Conservation (phyloP, 495 filamentous ascomycete genomes). For the Podospora anserina region DNA sequence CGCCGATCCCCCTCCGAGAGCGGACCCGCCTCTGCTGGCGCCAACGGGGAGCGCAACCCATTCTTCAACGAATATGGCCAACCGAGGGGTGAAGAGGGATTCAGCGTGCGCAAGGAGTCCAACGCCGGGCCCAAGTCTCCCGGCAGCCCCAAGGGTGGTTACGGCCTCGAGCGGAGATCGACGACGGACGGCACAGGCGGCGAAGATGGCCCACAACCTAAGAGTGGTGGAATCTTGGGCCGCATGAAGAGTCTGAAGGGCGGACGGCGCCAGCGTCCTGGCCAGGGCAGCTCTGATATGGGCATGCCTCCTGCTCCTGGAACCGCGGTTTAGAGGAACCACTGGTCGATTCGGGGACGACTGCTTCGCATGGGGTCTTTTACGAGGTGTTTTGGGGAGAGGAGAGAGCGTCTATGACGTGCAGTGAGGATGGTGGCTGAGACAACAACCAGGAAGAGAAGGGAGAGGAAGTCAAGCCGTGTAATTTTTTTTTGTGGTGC, state of each 20-base stretch:
- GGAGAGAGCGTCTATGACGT: background rate
- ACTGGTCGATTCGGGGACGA: conserved; percentile 10
- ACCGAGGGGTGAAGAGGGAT: conserved; percentile 39
- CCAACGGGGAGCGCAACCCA: conserved; percentile 65
- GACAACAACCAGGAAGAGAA: background rate
- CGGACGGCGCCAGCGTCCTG: conserved; percentile 39
- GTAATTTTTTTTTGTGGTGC: background rate
- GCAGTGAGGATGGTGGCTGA: background rate
- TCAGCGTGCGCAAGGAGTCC: conserved; percentile 41
- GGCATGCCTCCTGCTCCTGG: conserved; percentile 24
- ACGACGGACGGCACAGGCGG: conserved; percentile 60
- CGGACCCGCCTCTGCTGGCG: conserved; percentile 63
- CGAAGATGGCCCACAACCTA: conserved; percentile 39
- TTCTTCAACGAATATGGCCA: conserved; percentile 78
- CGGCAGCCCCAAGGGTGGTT: conserved; percentile 56
- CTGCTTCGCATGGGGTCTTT: background rate
- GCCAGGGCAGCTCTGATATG: conserved; percentile 29
- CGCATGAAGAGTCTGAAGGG: conserved; percentile 87
- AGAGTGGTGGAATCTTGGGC: conserved; percentile 62
- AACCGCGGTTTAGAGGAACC: conserved; percentile 31
- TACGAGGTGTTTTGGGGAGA: background rate
- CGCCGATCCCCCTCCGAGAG: conserved; percentile 51
- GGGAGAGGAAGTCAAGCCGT: background rate
- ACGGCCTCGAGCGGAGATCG: conserved; percentile 61
- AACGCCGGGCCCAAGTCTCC: conserved; percentile 49